Conservation (phyloP, 306 rosid species). For the Sicyos baderoa region DNA sequence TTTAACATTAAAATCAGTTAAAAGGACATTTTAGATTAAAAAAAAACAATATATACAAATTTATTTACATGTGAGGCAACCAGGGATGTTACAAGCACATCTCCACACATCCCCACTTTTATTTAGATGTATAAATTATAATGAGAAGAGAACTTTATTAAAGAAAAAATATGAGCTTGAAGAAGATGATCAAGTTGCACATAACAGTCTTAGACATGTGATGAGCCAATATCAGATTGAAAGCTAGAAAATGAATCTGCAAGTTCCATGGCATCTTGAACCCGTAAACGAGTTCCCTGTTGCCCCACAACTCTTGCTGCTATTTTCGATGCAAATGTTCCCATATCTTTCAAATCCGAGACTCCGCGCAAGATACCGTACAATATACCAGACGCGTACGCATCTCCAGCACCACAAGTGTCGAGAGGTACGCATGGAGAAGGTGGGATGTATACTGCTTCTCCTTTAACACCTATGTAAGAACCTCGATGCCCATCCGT, state of each 20-base stretch:
- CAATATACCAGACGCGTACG: conserved; percentile 77
- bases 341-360: conserved; percentile 69
- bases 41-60: neutral
- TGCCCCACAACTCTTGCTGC: conserved; percentile 93
- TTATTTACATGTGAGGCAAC: neutral
- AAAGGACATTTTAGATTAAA: no score
- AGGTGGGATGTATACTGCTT: conserved; percentile 78
- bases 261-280: conserved; percentile 67
- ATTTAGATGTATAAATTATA: neutral
- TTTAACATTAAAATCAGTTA: no score
- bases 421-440: conserved; percentile 77
- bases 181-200: neutral
- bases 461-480: conserved; percentile 77
- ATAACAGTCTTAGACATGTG: conserved; percentile 56
- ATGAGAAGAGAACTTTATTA: neutral
- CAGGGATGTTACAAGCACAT: neutral
- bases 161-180: neutral
- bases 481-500: conserved; percentile 84
- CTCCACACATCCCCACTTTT: neutral
- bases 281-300: conserved; percentile 76
- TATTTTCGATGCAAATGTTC: conserved; percentile 64
- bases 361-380: conserved; percentile 60
- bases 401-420: conserved; percentile 98
- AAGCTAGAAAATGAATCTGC: conserved; percentile 71
- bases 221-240: conserved; percentile 60